Evolutionary conservation across 1,284 basidiomycete species (phyloP), one percentile per base, ranked within the genome.

Genomic region (Ustilago hordei): DNA sequence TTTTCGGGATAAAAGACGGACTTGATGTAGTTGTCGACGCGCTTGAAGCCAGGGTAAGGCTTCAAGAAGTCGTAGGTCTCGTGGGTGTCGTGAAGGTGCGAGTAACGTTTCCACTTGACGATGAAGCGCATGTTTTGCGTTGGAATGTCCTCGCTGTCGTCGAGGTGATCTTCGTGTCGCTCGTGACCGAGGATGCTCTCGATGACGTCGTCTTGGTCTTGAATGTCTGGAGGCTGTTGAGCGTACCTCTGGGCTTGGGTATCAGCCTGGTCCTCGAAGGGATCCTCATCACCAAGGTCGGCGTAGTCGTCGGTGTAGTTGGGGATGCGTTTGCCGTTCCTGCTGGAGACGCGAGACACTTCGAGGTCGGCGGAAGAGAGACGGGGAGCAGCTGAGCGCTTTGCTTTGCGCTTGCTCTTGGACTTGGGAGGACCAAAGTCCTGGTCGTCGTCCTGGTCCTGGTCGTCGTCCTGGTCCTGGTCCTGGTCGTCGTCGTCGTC

Each of bases 11-110:
- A 76, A 86, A 88, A 89, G 41, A 90, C 87, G 19, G 91, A 90
- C 86, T 96, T 96, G 89, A 99, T 97, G 87, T 99, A 99, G 88
- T 99, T 99, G 87, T 98, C 96, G 67, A 99, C 94, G 65, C 95
- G 93, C 88, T 99, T 99, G 85, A 98, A 90, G 35, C 95, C 95
- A 84, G 91, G 92, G 89, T 93, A 97, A 39, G 93, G 92, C 76
- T 88, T 88, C 68, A 98, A 88, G 86, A 97, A 98, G 83, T 95
- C 92, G 88, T 97, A 98, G 12, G 92, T 92, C 87, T 99, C 96
- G 85, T 98, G 95, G 11, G 95, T 99, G 86, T 99, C 97, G 83
- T 88, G 87, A n/a, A 88, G 79, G 64, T 88, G 87, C 36, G 85
- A 86, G 77, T 87, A 88, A 39, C 79, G 83, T 60, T 82, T 80